phyloP scores from a whole-genome alignment of 768 basidiomycete genomes.

The Boletus insuetus region DNA sequence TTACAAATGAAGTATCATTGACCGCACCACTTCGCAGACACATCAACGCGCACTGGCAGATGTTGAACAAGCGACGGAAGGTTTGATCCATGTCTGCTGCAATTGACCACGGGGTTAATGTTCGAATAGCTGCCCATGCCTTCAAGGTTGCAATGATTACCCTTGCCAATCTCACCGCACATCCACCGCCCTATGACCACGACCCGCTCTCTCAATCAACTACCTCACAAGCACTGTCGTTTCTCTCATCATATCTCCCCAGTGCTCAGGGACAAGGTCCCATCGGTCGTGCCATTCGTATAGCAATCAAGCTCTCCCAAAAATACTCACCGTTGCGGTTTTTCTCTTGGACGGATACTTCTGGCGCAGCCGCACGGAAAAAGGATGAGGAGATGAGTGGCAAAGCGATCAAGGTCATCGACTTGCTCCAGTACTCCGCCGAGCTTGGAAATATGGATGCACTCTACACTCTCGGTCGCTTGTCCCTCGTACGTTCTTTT shows the following conservation, averaged over 20 bases:
- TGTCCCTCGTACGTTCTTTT: conserved; percentile 57
- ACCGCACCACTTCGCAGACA: conserved; percentile 11
- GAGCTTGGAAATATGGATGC: conserved; percentile 78
- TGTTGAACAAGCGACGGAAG: conserved; percentile 50
- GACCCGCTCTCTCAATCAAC: conserved; percentile 41
- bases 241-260: conserved; percentile 66
- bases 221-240: conserved; percentile 43
- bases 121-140: conserved; percentile 56
- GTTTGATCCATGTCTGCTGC: conserved; percentile 28
- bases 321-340: conserved; percentile 51
- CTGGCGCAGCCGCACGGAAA: conserved; percentile 42
- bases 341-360: conserved; percentile 41
- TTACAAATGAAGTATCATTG: not conserved
- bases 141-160: conserved; percentile 75
- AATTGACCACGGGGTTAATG: not conserved
- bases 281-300: conserved; percentile 65
- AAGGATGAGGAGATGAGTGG: conserved; percentile 65
- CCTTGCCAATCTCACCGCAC: conserved; percentile 60
- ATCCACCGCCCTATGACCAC: conserved; percentile 53
- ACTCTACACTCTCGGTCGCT: conserved; percentile 59
- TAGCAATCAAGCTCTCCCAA: conserved; percentile 62
- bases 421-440: conserved; percentile 75
- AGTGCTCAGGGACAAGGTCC: conserved; percentile 77
- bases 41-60: conserved; percentile 17
- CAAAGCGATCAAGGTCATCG: conserved; percentile 79